These are phyloP conservation scores for sorghum (Sorghum bicolor) DNA, from an alignment of 176 grass and related monocot genomes.

Conservation along the genomic window Sorghum_bicolor_NCBIv3 NC_012870.2:71349001-71349500, in stretches of 20 bases:
- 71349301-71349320: neutral
- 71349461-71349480: slow-evolving; percentile 27
- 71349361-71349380: neutral
- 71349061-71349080: slow-evolving; percentile 10
- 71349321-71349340: neutral
- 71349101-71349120: neutral
- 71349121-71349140: no score
- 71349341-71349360: slow-evolving; percentile 13
- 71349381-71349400: slow-evolving; percentile 14
- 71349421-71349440: neutral
- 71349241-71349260: neutral
- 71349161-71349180: no score
- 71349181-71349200: no score
- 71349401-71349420: neutral
- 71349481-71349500: slow-evolving; percentile 52
- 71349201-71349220: no score
- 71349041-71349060: neutral
- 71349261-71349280: neutral
- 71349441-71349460: slow-evolving; percentile 14
- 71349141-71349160: no score
- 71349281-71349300: slow-evolving; percentile 16
- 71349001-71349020: neutral
- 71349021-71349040: neutral
- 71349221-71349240: neutral
- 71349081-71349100: neutral